phyloP scores from a whole-genome alignment of 441 rosid genomes.

The Metrosideros polymorpha region DNA sequence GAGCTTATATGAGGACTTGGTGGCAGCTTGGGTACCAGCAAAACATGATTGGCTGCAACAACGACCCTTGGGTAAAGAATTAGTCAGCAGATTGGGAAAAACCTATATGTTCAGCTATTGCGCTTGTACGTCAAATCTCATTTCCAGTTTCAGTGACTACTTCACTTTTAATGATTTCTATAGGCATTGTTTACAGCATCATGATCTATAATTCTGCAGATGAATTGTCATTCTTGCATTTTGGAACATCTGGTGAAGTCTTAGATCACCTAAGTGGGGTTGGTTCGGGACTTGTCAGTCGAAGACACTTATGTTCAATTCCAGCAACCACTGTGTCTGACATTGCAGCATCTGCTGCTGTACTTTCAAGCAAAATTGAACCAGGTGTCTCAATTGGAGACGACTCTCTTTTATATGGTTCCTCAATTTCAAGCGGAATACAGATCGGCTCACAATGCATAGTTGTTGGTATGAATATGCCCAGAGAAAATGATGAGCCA shows the following conservation, averaged over 20 bases:
- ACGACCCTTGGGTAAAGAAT: slow-evolving; percentile 66
- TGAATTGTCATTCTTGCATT: slow-evolving; percentile 76
- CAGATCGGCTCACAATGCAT: slow-evolving; percentile 88
- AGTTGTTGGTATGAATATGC: slow-evolving; percentile 75
- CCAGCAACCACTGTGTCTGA: slow-evolving; percentile 90
- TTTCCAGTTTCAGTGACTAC: background rate
- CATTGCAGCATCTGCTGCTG: slow-evolving; percentile 76
- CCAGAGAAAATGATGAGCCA: slow-evolving; percentile 22
- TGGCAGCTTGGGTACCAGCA: slow-evolving; percentile 95
- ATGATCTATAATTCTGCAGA: slow-evolving; percentile 36
- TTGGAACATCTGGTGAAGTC: slow-evolving; percentile 96
- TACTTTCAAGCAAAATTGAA: slow-evolving; percentile 86
- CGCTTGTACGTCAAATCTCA: slow-evolving; percentile 49
- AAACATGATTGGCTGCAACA: slow-evolving; percentile 77
- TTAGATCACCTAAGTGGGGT: slow-evolving; percentile 80
- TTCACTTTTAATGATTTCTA: background rate
- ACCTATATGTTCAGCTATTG: slow-evolving; percentile 74
- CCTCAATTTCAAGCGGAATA: slow-evolving; percentile 54
- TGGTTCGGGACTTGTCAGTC: slow-evolving; percentile 79
- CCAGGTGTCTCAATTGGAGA: slow-evolving; percentile 90
- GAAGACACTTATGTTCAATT: slow-evolving; percentile 85
- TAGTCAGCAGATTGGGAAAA: slow-evolving; percentile 61
- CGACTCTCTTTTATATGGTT: slow-evolving; percentile 85
- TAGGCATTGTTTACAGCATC: background rate
- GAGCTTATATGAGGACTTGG: slow-evolving; percentile 97